A percentile compares a stretch with the other conserved stretches of the same genome.
Conservation (phyloP, 1,139 yeast species). For the Zygosaccharomyces sapae region DNA sequence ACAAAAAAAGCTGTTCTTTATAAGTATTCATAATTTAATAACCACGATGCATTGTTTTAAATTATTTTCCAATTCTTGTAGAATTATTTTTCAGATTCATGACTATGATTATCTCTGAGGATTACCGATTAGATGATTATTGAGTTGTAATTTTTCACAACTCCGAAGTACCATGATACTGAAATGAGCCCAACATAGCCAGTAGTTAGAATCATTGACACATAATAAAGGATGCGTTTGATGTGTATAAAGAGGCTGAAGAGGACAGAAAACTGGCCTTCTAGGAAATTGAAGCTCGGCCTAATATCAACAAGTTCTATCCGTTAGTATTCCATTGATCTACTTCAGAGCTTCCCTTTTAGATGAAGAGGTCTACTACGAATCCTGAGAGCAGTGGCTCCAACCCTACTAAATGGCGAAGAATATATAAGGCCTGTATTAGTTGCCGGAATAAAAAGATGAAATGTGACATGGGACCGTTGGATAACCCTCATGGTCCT, state of each 20-base stretch:
- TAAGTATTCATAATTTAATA: neutral
- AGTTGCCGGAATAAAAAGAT: constrained; percentile 83
- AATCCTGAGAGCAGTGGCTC: neutral
- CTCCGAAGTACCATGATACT: neutral
- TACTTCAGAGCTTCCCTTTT: neutral
- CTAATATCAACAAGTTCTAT: no score
- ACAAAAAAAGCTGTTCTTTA: neutral
- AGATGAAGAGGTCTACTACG: constrained; percentile 1
- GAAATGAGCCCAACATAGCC: neutral
- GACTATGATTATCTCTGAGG: neutral
- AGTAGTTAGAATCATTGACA: neutral
- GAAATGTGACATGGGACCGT: constrained; percentile 77
- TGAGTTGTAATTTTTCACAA: neutral
- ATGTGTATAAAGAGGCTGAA: no score
- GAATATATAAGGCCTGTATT: constrained; percentile 79
- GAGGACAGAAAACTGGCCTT: no score
- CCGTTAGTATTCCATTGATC: neutral
- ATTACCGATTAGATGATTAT: neutral
- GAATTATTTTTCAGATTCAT: no score
- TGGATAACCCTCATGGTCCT: constrained; percentile 68
- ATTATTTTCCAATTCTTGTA: neutral
- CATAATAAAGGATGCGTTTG: no score
- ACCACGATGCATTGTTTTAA: neutral
- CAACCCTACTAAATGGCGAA: constrained; percentile 30
- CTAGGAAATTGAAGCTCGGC: no score